Conservation (phyloP, 1,284 basidiomycete genomes). For the Trichosporon sp. region DNA sequence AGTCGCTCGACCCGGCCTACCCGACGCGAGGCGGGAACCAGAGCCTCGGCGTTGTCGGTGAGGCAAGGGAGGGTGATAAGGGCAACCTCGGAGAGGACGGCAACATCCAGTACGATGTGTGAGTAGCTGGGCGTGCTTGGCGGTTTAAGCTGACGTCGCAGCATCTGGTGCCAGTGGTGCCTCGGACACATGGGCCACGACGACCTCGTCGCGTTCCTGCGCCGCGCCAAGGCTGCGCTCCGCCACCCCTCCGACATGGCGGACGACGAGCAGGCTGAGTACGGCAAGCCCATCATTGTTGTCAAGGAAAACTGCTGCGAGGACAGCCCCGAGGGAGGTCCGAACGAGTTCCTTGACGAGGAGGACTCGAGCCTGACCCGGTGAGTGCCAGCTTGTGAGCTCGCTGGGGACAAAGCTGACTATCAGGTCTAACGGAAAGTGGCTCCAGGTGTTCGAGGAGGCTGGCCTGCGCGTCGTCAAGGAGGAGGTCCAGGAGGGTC, state of each 20-base stretch:
- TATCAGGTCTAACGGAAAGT: constrained; percentile 75
- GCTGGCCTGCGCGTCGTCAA: constrained; percentile 70
- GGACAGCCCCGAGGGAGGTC: constrained; percentile 60
- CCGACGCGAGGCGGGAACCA: constrained; percentile 54
- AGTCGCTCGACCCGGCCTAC: constrained; percentile 69
- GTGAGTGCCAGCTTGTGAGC: constrained; percentile 50
- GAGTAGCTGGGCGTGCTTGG: constrained; percentile 33
- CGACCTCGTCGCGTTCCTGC: constrained; percentile 76
- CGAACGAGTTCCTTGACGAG: constrained; percentile 70
- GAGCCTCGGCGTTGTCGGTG: constrained; percentile 47
- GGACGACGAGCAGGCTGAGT: constrained; percentile 19
- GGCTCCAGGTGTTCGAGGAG: constrained; percentile 70
- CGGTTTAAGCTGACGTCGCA: constrained; percentile 62
- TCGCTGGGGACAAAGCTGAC: constrained; percentile 15
- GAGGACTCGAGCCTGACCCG: constrained; percentile 86
- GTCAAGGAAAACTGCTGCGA: constrained; percentile 90
- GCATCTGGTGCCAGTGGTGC: constrained; percentile 94
- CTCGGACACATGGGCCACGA: constrained; percentile 74
- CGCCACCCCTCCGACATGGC: constrained; percentile 26
- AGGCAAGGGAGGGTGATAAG: constrained; percentile 36
- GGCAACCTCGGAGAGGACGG: constrained; percentile 41
- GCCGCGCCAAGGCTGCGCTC: constrained; percentile 61
- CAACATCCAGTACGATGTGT: constrained; percentile 53
- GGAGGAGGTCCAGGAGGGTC: constrained; percentile 69
- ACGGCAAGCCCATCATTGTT: constrained; percentile 64